Evolutionary conservation across 345 rosid genomes (phyloP), one percentile per base, ranked within the genome.

Genomic region (Tarenaya hassleriana): DNA sequence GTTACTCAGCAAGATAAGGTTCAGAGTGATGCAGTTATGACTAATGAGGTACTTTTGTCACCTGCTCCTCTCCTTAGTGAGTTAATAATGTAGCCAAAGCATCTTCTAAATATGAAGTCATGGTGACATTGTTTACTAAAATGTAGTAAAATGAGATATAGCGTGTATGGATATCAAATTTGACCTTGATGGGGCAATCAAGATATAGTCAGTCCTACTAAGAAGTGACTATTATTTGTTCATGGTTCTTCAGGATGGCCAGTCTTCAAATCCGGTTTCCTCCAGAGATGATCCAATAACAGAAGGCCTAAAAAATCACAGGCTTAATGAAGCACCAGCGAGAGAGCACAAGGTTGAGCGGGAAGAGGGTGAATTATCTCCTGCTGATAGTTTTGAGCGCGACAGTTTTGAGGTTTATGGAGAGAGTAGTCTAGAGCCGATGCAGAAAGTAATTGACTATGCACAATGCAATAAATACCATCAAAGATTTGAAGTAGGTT

Each of bases 301-400:
- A 40, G 85, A 75, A 53, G 69, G 69, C 47, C 49, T 42, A 35
- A 77, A 76, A 63, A 63, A 57, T 66, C 73, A 47, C 43, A 81
- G 72, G 73, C 75, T 68, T 61, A 73, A 61, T 58, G 80, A 74
- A 54, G 82, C 69, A 60, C 41, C 76, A 63, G 71, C 41, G 58
- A 72, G 55, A 52, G 83, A 69, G 47, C 66, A 64, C 16, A 88
- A 81, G 73, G 75, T 71, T 61, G 97, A 88, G 67, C 91, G 97
- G 67, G 99, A 92, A 68, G 98, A 92, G 75, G 98, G 98, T 19
- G 98, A 92, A 55, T 64, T 92, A 52, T 92, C 98, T 55, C 98
- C 98, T 20, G 81, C 72, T 56, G 96, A 86, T 46, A 95, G 83
- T 73, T 85, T 79, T 52, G 95, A 83, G 66, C 94, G 83, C 67